Evolutionary conservation across 306 rosid species (phyloP), one percentile per base, ranked within the genome.

Genomic region (Cicer bijugum): DNA sequence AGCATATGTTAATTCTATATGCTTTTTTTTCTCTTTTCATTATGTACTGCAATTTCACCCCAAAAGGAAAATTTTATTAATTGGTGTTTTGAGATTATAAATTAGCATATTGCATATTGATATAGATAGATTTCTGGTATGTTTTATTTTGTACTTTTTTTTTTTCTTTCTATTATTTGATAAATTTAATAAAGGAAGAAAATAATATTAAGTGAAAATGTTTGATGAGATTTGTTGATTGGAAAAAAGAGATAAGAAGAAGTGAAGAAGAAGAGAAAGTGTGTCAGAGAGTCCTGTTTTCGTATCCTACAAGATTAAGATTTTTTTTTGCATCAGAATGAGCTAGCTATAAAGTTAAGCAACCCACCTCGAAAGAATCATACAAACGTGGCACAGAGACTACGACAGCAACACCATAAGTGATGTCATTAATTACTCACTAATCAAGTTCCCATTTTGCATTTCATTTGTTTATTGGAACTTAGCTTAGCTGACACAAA

Each of bases 291-390:
- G 66, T 74, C 69, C 56, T 75, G 87, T 82, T 89, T 87, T 71
- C 91, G 95, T 85, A 84, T 82, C 33, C 69, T 78, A 78, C 89
- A 89, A 89, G 91, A 85, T 80, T 80, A 71, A 85, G 82, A 79
- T 67, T 28, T 44, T 67, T 67, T 44, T 74, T 71, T 46, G 77
- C 71, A 66, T 83, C 88, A 82, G 79, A 66, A 60, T 15, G 84
- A 72, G 71, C 71, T 86, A 74, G 75, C 76, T 45, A 52, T 14
- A 53, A 58, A 70, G 70, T 14, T 46, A 58, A 70, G 70, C 50
- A 12, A 56, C 57, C 75, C 9, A 78, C 83, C 84, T 82, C 82
- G 85, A 85, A 81, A 47, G 9, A 71, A 40, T 63, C 55, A 76
- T 28, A 56, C 35, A 28, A 56, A 37, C 8, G 12, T 56, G 38